Evolutionary conservation across 192 early-diverging fungal species (phyloP), one percentile per base, ranked within the genome.

Genomic region (Entomortierella lignicola): DNA sequence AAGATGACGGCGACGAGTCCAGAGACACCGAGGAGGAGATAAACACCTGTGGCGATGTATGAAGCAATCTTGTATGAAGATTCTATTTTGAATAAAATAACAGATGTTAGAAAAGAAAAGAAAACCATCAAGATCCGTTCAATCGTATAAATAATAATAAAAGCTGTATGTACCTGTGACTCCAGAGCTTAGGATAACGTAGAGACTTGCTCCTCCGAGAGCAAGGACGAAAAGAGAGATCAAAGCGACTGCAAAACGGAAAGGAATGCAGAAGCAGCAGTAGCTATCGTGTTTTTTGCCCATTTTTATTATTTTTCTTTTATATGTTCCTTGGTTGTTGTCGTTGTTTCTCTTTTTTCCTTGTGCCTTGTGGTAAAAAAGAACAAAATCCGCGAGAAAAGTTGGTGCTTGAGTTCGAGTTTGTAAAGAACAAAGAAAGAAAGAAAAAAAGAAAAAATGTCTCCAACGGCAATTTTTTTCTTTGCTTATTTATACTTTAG

Each of bases 181-280:
- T 13, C 68, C 68, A 10, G 56, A 18, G 1, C 51, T 23, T n/a
- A 66, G 30, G 23, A 70, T 34, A 29, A 21, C 47, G 67, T 67
- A 79, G 21, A 79, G 34, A 53, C 39, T 65, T 7, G 42, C n/a
- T 3, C 55, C 75, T 5, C 75, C 75, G 13, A 79, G 63, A 17
- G 42, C 75, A 8, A 79, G 51, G 23, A 67, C 55, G 8, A 79
- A 31, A 15, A 70, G 18, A 0, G 75, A 79, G 42, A 79, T 34
- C 17, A 79, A 60, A 1, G 62, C 50, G 29, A 79, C 67, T 4
- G 67, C 75, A 37, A 79, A 50, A 21, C 75, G 66, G 57, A 60
- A 56, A 26, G 75, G 75, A 39, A 79, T 70, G 53, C 75, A 79
- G 57, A 25, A 69, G 63, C 75, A 79, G 57, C 75, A 79, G 57